A percentile compares a stretch with the other conserved stretches of the same genome.
Conservation (phyloP, 2,329 filamentous ascomycete species). For the Lachnellula suecica region DNA sequence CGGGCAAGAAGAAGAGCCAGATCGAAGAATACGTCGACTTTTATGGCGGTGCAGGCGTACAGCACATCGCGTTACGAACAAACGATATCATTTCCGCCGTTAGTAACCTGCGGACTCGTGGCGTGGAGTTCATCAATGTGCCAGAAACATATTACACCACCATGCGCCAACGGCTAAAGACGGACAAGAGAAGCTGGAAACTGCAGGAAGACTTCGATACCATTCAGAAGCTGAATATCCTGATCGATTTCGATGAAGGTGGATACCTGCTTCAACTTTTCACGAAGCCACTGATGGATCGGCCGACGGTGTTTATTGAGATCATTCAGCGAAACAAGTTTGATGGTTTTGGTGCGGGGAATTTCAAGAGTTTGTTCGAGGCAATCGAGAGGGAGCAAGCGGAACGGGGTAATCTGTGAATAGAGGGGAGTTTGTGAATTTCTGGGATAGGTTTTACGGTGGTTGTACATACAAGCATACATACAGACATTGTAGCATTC, state of each 20-base stretch:
- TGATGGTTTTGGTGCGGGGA: constrained; percentile 88
- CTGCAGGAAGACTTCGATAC: constrained; percentile 79
- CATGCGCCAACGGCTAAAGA: constrained; percentile 72
- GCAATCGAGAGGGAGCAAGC: constrained; percentile 93
- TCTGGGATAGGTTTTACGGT: too few relatives aligned
- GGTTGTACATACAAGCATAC: too few relatives aligned
- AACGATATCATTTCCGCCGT: constrained; percentile 77
- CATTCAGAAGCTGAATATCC: constrained; percentile 75
- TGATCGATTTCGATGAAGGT: constrained; percentile 93
- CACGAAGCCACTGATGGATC: constrained; percentile 88
- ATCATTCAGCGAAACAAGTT: constrained; percentile 93
- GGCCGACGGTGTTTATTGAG: constrained; percentile 93
- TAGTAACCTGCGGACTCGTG: constrained; percentile 74
- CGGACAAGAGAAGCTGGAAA: constrained; percentile 56
- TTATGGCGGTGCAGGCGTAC: constrained; percentile 85
- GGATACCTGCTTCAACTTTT: constrained; percentile 80
- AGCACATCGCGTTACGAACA: constrained; percentile 89
- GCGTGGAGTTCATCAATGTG: constrained; percentile 90
- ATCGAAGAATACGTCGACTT: constrained; percentile 93
- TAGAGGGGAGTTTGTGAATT: too few relatives aligned
- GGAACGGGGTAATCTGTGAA: constrained; percentile 74
- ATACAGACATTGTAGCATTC: not conserved
- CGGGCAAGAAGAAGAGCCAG: constrained; percentile 86
- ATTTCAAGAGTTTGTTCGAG: constrained; percentile 94
- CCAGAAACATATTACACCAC: constrained; percentile 82